phyloP scores from a whole-genome alignment of 2,329 filamentous ascomycete species.

The Paracamarosporium sp. region DNA sequence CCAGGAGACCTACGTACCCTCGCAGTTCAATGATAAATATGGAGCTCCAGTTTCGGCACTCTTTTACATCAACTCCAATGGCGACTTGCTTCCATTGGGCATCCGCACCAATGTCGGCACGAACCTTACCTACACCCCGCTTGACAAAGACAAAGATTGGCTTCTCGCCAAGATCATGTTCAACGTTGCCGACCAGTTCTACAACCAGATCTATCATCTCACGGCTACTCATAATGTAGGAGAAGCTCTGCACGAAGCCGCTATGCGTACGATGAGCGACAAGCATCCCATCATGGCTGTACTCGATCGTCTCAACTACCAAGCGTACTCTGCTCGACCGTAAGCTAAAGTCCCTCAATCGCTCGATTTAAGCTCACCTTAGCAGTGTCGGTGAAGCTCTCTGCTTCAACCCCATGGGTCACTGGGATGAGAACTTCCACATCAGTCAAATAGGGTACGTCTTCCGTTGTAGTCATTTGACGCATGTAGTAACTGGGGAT shows the following conservation, averaged over 20 bases:
- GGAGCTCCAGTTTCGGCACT: constrained; percentile 4
- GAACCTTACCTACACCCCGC: constrained; percentile 7
- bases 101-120: constrained; percentile 7
- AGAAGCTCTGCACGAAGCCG: constrained; percentile 11
- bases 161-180: constrained; percentile 13
- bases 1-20: constrained; percentile 6
- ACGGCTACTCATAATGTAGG: constrained; percentile 11
- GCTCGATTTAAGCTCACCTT: not conserved
- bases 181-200: constrained; percentile 8
- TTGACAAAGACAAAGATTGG: constrained; percentile 5
- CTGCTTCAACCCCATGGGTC: constrained; percentile 7
- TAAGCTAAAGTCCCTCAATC: not conserved
- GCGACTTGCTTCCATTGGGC: constrained; percentile 2
- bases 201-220: constrained; percentile 10
- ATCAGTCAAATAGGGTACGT: constrained; percentile 7
- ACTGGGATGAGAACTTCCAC: constrained; percentile 13
- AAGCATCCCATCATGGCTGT: constrained; percentile 9
- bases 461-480: not conserved
- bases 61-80: constrained; percentile 3
- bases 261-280: constrained; percentile 9
- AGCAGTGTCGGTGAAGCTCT: constrained; percentile 1
- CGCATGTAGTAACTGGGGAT: not conserved
- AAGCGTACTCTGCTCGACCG: constrained; percentile 9
- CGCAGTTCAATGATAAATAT: constrained; percentile 10
- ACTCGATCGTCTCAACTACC: constrained; percentile 5